These are phyloP conservation scores for Blumeria hordei DNA, from an alignment of 2,329 filamentous ascomycete species.

Conservation along the genomic window DNA sequence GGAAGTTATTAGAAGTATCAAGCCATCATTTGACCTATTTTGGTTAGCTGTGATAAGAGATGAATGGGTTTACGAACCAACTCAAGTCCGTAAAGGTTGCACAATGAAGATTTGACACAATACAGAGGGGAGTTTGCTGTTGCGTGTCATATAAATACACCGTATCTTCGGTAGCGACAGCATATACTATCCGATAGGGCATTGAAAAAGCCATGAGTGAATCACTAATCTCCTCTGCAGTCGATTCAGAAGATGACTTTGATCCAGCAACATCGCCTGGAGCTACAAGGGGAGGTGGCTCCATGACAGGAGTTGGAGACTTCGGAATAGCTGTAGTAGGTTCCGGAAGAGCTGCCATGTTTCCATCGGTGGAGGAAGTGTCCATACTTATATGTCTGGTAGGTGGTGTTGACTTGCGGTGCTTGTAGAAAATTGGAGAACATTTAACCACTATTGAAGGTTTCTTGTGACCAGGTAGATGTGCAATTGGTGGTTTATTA, in stretches of 20 bases:
- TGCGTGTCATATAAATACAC: constrained; percentile 93
- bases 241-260: constrained; percentile 22
- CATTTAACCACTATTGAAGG: constrained; percentile 90
- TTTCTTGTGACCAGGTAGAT: constrained; percentile 93
- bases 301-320: constrained; percentile 42
- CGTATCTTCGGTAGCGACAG: constrained; percentile 88
- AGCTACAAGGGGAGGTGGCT: constrained; percentile 43
- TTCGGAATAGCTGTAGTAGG: constrained; percentile 26
- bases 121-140: constrained; percentile 74
- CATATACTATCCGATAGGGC: constrained; percentile 86
- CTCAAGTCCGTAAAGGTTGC: constrained; percentile 91
- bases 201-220: constrained; percentile 55
- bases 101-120: constrained; percentile 93
- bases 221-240: constrained; percentile 20
- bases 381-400: constrained; percentile 89
- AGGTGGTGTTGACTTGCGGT: constrained; percentile 39
- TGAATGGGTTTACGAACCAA: constrained; percentile 39
- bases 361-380: constrained; percentile 67
- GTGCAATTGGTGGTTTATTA: constrained; percentile 86
- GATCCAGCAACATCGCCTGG: constrained; percentile 23
- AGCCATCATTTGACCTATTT: constrained; percentile 47
- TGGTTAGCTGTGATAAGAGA: constrained; percentile 3
- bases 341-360: constrained; percentile 64
- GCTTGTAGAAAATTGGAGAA: constrained; percentile 69
- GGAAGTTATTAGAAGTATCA: constrained; percentile 77